Conservation (phyloP, 148 eudicot genomes). For the Cornus kousa region DNA sequence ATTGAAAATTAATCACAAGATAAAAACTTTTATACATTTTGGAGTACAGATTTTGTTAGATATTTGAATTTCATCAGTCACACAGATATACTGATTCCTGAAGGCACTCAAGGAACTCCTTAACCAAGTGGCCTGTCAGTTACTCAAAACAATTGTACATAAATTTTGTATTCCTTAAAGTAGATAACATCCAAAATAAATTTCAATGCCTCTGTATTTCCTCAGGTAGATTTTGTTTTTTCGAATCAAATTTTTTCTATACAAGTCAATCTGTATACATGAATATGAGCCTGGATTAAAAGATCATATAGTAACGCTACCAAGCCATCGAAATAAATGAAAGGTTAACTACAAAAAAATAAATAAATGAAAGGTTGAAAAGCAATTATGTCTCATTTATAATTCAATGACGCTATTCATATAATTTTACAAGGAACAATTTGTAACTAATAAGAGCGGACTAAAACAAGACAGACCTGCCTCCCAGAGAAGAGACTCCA, state of each 20-base stretch:
- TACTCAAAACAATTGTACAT: no score
- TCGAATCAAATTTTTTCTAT: background rate
- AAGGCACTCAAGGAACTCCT: no score
- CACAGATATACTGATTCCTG: no score
- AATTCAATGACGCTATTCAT: background rate
- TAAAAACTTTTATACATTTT: background rate
- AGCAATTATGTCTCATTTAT: background rate
- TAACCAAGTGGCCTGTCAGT: no score
- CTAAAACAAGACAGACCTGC: background rate
- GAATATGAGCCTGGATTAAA: background rate
- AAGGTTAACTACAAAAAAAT: background rate
- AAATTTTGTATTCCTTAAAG: no score
- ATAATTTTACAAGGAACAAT: constrained; percentile 11
- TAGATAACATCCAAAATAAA: no score
- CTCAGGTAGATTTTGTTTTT: no score
- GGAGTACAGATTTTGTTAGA: background rate
- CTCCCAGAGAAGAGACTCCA: background rate
- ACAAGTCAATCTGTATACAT: background rate
- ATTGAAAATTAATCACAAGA: background rate
- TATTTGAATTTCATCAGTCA: no score
- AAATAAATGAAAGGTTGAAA: background rate
- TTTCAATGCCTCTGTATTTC: no score
- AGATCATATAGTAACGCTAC: background rate
- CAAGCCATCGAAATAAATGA: background rate
- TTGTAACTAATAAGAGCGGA: background rate